Evolutionary conservation across 192 early-diverging fungal genomes (phyloP), one percentile per base, ranked within the genome.

Genomic region (Mortierella hygrophila): DNA sequence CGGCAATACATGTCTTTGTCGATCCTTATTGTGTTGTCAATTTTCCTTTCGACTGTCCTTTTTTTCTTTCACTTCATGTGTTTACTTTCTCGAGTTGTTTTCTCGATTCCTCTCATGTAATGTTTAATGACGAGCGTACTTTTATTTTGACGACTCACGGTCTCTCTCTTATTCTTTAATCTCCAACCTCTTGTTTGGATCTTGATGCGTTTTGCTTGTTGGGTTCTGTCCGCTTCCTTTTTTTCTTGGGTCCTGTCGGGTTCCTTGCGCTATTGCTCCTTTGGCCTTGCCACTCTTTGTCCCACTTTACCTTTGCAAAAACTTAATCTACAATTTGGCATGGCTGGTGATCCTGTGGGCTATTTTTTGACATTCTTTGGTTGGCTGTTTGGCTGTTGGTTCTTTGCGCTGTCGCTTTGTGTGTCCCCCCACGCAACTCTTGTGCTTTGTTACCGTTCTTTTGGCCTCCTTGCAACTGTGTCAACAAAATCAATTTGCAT

Each of bases 131-230:
- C 77, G 82, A 85, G 78, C 49, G 73, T 85, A 79, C 60, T 68
- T 68, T 76, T 72, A 85, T 85, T 85, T 85, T 85, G 82, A 85
- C 77, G 82, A 85, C 82, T 85, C 82, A 85, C 82, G 82, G 82
- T 85, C 82, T 85, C 35, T 75, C 65, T 85, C 68, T 78, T 65
- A 65, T 65, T 65, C 37, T 75, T 74, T 60, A 38, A 60, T 42
- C 35, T 52, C 60, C 40, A 38, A 71, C 37, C 20, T 49, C 49
- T 18, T 75, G n/a, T 74, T 47, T 47, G 26, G 49, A 38, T 46
- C 74, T 57, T 35, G 74, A 57, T 80, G 47, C 57, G 70, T 37
- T 69, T 55, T 70, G 18, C 75, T 26, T 75, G 70, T 41, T 18
- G 23, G 37, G 26, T 79, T 35, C 76, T 72, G 74, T 75, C 63